Evolutionary conservation across 305 asterid species (phyloP).

Genomic region (Fraxinus velutina): DNA sequence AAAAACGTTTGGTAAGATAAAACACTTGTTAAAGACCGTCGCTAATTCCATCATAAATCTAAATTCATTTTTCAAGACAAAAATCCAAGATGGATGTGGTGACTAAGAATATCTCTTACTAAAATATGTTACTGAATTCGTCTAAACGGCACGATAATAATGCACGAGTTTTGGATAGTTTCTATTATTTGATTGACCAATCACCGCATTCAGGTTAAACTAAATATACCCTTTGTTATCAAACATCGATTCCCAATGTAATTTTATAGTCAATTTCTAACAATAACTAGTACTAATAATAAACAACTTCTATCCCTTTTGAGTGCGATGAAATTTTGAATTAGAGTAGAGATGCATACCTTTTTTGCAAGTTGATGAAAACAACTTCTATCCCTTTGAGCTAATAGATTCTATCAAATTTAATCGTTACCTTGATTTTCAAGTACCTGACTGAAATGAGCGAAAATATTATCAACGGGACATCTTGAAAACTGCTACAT

Average conservation of each 20-base stretch:
- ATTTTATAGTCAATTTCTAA: too few relatives aligned
- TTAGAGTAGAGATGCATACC: not conserved
- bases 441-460: not conserved
- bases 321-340: not conserved
- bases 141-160: not conserved
- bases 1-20: too few relatives aligned
- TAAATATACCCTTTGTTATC: not conserved
- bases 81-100: not conserved
- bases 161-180: not conserved
- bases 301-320: too few relatives aligned
- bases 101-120: not conserved
- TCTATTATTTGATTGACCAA: not conserved
- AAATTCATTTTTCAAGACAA: too few relatives aligned
- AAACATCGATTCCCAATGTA: not conserved
- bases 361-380: too few relatives aligned
- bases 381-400: not conserved
- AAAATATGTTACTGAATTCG: too few relatives aligned
- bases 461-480: not conserved
- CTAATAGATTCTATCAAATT: too few relatives aligned
- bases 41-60: not conserved
- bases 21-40: not conserved
- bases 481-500: too few relatives aligned
- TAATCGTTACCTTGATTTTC: not conserved
- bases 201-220: not conserved
- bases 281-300: not conserved